phyloP scores from a whole-genome alignment of 2,329 filamentous ascomycete species.

The Gaeumannomyces sp. region DNA sequence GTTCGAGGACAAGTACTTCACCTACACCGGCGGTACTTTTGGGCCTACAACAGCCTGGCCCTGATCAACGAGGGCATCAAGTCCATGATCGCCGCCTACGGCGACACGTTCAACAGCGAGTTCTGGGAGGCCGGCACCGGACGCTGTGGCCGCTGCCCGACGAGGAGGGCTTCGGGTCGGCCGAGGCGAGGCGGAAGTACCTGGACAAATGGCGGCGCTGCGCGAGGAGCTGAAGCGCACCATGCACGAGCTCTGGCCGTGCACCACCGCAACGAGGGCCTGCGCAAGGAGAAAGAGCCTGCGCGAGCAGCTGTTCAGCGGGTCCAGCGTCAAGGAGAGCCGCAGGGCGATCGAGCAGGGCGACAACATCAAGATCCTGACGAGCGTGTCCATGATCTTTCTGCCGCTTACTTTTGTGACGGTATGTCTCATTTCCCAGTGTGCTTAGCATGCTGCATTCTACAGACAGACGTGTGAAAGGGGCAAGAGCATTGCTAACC shows the following conservation, averaged over 20 bases:
- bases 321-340: slow-evolving; percentile 56
- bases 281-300: slow-evolving; percentile 48
- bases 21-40: slow-evolving; percentile 56
- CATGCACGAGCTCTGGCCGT: slow-evolving; percentile 42
- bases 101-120: slow-evolving; percentile 50
- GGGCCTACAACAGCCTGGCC: slow-evolving; percentile 55
- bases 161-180: slow-evolving; percentile 30
- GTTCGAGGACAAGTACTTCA: slow-evolving; percentile 56
- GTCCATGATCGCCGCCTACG: slow-evolving; percentile 49
- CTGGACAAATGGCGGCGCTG: slow-evolving; percentile 40
- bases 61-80: slow-evolving; percentile 55
- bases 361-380: slow-evolving; percentile 54
- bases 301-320: slow-evolving; percentile 56
- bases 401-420: slow-evolving; percentile 57
- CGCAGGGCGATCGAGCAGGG: slow-evolving; percentile 58
- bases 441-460: background rate
- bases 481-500: background rate
- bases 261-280: slow-evolving; percentile 44
- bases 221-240: slow-evolving; percentile 44
- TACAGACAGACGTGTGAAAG: too few species aligned
- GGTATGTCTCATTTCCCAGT: slow-evolving; percentile 22
- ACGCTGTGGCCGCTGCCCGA: slow-evolving; percentile 45
- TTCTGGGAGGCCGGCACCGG: slow-evolving; percentile 50
- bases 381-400: slow-evolving; percentile 55
- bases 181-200: slow-evolving; percentile 39